phyloP scores from a whole-genome alignment of 176 grass and related monocot genomes.

The Phoenix roebelenii region DNA sequence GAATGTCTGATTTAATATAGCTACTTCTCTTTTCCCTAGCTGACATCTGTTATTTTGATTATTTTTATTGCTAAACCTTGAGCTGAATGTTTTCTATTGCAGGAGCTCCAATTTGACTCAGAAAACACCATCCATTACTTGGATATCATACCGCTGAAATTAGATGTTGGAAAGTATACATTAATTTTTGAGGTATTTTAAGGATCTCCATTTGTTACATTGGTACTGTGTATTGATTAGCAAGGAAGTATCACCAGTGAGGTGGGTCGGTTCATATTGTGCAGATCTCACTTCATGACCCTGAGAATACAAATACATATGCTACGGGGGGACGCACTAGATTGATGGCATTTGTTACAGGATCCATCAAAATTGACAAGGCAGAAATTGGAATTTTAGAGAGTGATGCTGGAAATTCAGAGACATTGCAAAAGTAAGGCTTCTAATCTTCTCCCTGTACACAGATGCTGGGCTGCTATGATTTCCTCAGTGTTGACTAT shows the following conservation, averaged over 20 bases:
- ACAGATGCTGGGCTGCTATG: too few relatives aligned
- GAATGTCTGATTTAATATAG: too few relatives aligned
- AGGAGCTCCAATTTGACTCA: constrained; percentile 77
- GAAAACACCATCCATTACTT: constrained; percentile 76
- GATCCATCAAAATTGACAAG: constrained; percentile 70
- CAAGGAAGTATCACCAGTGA: constrained; percentile 7
- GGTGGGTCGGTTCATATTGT: constrained; percentile 6
- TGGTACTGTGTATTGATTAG: constrained; percentile 3
- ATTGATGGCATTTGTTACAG: constrained; percentile 45
- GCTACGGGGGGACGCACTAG: constrained; percentile 53
- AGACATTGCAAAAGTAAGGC: constrained; percentile 73
- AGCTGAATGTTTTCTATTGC: constrained; percentile 1
- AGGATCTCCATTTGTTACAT: constrained; percentile 7
- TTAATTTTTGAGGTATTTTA: constrained; percentile 78
- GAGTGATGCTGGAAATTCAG: constrained; percentile 44
- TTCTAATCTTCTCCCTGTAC: too few relatives aligned
- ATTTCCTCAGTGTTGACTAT: too few relatives aligned
- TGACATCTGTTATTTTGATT: too few relatives aligned
- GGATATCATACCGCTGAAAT: constrained; percentile 68
- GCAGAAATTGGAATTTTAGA: constrained; percentile 76
- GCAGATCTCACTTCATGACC: constrained; percentile 64
- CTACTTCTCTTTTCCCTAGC: too few relatives aligned
- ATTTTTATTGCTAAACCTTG: too few relatives aligned
- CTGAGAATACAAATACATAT: constrained; percentile 56
- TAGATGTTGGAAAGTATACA: constrained; percentile 86